Evolutionary conservation across 106 monocot species (phyloP), one percentile per base, ranked within the genome.

Genomic region (Dioscorea zingiberensis): DNA sequence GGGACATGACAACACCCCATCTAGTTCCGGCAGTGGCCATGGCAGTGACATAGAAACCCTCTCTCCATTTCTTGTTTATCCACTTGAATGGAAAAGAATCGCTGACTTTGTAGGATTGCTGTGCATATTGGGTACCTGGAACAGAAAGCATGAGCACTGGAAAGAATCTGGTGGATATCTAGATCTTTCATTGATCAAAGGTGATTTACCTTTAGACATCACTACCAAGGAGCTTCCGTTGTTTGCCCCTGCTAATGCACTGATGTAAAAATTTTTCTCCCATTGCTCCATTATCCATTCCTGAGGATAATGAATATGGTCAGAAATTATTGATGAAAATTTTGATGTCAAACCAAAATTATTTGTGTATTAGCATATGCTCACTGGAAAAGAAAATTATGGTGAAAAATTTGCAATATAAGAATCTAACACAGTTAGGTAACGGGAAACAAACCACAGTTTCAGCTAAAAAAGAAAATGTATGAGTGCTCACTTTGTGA

Each of bases 231-330:
- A 87, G 67, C 81, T 84, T 18, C 81, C 87, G 67, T 91, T 84
- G 51, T 79, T 87, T 64, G 87, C 76, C 45, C 91, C 91, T 60
- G 91, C 87, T 47, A 91, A 60, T 54, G 87, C 84, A 67, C 81
- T 91, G 27, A 91, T 91, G 62, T 91, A 91, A 70, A 84, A 91
- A 56, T 84, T 91, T 64, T 81, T 91, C 64, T 91, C 91, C 91
- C 91, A 91, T 59, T 91, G 91, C 47, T 91, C 87, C 91, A 91
- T 82, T 58, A 91, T 91, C 91, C 91, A 91, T 70, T 91, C 87
- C 91, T 91, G 61, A 10, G 67, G 76, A 51, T 8, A 55, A 38
- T 38, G 30, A 48, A 60, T 28, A 55, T 3, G 24, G 29, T 25
- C 48, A 7, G 28, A 57, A 44, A 24, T 63, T 47, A 63, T 63